phyloP scores from a whole-genome alignment of 176 grass and related monocot species.

The Bolboschoenus planiculmis region DNA sequence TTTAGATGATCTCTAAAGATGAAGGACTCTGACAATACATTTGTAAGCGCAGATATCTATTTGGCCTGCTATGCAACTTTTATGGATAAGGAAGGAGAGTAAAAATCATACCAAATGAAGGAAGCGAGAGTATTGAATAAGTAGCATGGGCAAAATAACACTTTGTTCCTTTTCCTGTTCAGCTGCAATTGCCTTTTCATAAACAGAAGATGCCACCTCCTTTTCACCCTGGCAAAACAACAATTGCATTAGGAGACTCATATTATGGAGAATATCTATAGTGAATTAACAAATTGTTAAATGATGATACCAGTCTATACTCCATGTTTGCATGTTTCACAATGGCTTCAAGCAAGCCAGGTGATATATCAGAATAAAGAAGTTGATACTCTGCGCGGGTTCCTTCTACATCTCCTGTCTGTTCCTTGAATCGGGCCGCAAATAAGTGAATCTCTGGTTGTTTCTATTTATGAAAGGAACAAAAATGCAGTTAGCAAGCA shows the following conservation, averaged over 20 bases:
- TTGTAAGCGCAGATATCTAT: not conserved
- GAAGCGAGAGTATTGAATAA: conserved; percentile 84
- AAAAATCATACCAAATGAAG: conserved; percentile 54
- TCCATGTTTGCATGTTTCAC: conserved; percentile 97
- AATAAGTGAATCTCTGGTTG: conserved; percentile 95
- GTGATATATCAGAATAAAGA: conserved; percentile 71
- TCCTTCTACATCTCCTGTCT: conserved; percentile 65
- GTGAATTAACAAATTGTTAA: not conserved
- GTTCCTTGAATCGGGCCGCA: conserved; percentile 76
- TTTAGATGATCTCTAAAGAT: not conserved
- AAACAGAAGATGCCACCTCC: conserved; percentile 59
- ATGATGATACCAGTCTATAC: conserved; percentile 50
- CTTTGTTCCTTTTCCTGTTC: conserved; percentile 76
- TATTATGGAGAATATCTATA: not conserved
- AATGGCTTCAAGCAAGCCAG: conserved; percentile 83
- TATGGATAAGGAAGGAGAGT: not conserved
- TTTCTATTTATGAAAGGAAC: conserved; percentile 60
- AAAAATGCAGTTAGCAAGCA: not conserved
- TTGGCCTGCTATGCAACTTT: not conserved
- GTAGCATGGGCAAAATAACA: conserved; percentile 48
- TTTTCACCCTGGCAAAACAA: conserved; percentile 49
- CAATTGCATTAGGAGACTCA: conserved; percentile 3
- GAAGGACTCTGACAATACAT: not conserved
- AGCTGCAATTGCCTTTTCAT: conserved; percentile 72
- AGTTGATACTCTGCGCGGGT: conserved; percentile 71